These are phyloP conservation scores for Coemansia sp. DNA, from an alignment of 192 early-diverging fungal species.

Conservation along the genomic window DNA sequence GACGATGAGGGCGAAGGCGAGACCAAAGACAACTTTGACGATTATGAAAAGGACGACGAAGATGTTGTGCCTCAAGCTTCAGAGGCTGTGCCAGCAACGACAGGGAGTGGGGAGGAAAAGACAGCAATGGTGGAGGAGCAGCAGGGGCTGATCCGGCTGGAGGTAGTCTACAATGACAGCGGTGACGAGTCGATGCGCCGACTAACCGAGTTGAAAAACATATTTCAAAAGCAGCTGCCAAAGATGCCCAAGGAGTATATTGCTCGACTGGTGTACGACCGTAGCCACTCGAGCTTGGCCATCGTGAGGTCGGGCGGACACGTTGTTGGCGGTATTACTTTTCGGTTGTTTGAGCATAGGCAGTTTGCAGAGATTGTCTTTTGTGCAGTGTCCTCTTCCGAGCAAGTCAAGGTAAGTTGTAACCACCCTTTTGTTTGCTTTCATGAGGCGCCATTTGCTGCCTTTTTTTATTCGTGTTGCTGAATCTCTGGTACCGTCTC, in stretches of 20 bases:
- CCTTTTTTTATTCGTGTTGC: no score
- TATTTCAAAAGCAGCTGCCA: constrained; percentile 95
- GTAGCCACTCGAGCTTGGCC: constrained; percentile 85
- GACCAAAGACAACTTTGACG: constrained; percentile 25
- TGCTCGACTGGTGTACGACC: constrained; percentile 92
- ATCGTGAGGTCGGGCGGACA: constrained; percentile 57
- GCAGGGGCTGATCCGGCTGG: constrained; percentile 63
- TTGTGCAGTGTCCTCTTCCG: constrained; percentile 85
- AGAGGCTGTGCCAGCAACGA: constrained; percentile 8
- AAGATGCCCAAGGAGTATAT: constrained; percentile 99
- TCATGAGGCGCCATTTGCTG: neutral
- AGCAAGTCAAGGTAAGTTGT: constrained; percentile 80
- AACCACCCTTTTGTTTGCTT: neutral
- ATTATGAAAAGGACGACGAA: constrained; percentile 30
- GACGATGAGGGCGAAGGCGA: constrained; percentile 32
- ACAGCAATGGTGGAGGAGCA: constrained; percentile 65
- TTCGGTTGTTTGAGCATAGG: constrained; percentile 80
- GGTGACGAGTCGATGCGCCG: constrained; percentile 77
- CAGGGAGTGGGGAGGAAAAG: constrained; percentile 45
- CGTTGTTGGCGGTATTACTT: constrained; percentile 94
- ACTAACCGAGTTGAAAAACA: constrained; percentile 90
- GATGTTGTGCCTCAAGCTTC: constrained; percentile 5
- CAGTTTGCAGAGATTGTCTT: constrained; percentile 99
- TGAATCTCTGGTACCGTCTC: neutral
- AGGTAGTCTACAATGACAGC: constrained; percentile 82